Evolutionary conservation across 805 yeast genomes (phyloP).

Genomic region (Candida hungchunana): DNA sequence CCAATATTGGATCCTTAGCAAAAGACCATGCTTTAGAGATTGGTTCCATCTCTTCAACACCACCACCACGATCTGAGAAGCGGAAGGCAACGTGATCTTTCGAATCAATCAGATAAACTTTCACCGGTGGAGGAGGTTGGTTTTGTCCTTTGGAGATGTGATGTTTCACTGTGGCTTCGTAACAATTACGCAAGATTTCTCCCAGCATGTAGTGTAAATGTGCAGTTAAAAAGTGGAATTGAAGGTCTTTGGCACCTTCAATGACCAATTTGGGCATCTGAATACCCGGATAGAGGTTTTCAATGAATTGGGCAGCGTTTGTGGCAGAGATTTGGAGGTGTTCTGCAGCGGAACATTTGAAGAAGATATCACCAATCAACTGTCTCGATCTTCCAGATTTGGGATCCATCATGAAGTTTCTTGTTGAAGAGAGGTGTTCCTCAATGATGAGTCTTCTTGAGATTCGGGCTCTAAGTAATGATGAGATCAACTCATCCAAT

Average conservation of each 20-base stretch:
- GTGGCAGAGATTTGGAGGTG: conserved; percentile 55
- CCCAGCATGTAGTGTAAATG: conserved; percentile 86
- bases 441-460: conserved; percentile 88
- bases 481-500: conserved; percentile 70
- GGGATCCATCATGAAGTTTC: conserved; percentile 50
- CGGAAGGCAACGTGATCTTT: conserved; percentile 67
- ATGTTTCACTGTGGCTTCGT: conserved; percentile 69
- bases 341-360: conserved; percentile 69
- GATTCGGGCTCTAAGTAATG: conserved; percentile 78
- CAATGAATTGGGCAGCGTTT: conserved; percentile 47
- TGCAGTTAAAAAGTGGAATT: conserved; percentile 78
- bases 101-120: conserved; percentile 67
- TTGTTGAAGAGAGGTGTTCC: conserved; percentile 80
- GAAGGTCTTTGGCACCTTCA: conserved; percentile 65
- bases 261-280: conserved; percentile 69
- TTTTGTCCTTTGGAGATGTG: conserved; percentile 32
- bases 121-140: conserved; percentile 62
- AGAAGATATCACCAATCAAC: conserved; percentile 73
- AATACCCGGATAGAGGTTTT: conserved; percentile 46
- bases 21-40: conserved; percentile 80
- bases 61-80: conserved; percentile 90
- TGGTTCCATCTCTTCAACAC: conserved; percentile 57
- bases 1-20: conserved; percentile 62
- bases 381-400: conserved; percentile 42
- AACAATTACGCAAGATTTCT: conserved; percentile 80